Base-by-base conservation (phyloP, 2,329 filamentous ascomycete species). In the Aspergillus sp. region DNA sequence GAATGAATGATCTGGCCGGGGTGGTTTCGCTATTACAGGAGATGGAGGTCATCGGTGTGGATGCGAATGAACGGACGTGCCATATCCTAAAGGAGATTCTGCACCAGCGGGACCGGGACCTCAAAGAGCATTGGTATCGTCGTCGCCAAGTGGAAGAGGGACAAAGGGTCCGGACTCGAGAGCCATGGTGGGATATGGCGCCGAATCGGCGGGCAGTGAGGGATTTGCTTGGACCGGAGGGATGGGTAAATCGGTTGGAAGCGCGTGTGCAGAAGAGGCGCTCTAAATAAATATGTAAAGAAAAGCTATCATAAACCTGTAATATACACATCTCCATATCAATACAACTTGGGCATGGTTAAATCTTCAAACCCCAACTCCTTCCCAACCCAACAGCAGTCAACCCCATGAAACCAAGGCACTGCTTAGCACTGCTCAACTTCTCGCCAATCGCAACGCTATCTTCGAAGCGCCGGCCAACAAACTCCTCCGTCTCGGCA, bases 341-440 rank as follows among this genome's bases (percentile, higher is more conserved):
- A 46, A 49, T 44, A 41, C 17, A 41, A 23, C 47, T 30, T 48
- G 44, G 37, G 25, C 27, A 25, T 38, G 19, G 43, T 75, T 69
- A 94, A 66, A 97, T 82, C 63, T 85, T 84, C 54, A 90, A 74
- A 0, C 91, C 91, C 73, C 90, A 95, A 68, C 89, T 96, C 70
- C 90, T 80, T 56, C 95, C 72, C 45, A 95, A 77, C 62, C 95
- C 95, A 48, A 96, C 69, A 13, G 84, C 78, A 5, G 87, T 87
- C 47, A 80, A 81, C 3, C 83, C 83, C 43, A 88, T 88, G 67
- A 94, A 96, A 5, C 85, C 83, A n/a, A 85, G 68, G 84, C 88
- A 97, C 63, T 90, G 79, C 41, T 82, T 78, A 17, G 90, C 67
- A 13, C 81, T 80, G 10, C 80, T 76, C 19, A 88, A 61, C 9